Evolutionary conservation across 805 yeast species (phyloP).

Genomic region (Myxozyma lipomycoides): DNA sequence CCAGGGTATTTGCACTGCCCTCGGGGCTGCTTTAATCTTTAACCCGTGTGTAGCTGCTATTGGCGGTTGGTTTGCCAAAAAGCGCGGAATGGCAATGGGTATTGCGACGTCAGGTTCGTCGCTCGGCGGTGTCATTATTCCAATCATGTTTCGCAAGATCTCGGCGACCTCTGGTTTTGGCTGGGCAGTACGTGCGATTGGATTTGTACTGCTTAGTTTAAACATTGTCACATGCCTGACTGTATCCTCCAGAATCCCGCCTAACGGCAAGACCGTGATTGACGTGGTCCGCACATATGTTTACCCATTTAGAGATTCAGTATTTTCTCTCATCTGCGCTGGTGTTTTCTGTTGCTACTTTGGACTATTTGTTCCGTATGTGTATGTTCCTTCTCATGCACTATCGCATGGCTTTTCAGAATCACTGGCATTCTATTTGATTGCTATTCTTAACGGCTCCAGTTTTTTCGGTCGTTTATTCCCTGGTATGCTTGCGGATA

Average conservation of each 20-base stretch:
- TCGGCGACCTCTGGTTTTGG: constrained; percentile 44
- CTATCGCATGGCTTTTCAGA: constrained; percentile 24
- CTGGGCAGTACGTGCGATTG: constrained; percentile 52
- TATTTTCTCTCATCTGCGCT: constrained; percentile 29
- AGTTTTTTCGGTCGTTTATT: constrained; percentile 48
- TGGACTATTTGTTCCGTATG: constrained; percentile 36
- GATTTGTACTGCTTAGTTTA: constrained; percentile 42
- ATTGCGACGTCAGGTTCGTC: constrained; percentile 50
- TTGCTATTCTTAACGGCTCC: constrained; percentile 12
- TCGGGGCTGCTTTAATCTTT: constrained; percentile 15
- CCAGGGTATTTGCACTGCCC: constrained; percentile 43
- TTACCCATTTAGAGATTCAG: constrained; percentile 29
- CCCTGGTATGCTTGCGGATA: constrained; percentile 55
- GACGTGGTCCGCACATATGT: constrained; percentile 10
- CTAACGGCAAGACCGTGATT: constrained; percentile 4
- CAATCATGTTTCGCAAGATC: constrained; percentile 44
- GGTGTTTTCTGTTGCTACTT: constrained; percentile 33
- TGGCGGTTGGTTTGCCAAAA: constrained; percentile 45
- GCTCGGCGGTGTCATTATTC: constrained; percentile 49
- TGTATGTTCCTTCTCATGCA: constrained; percentile 36
- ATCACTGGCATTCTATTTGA: constrained; percentile 7
- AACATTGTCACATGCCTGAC: constrained; percentile 27
- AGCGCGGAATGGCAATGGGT: constrained; percentile 46
- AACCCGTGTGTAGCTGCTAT: constrained; percentile 40
- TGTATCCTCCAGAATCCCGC: constrained; percentile 30